phyloP scores from a whole-genome alignment of 257 asterid genomes.

The Solanum lignicaule region DNA sequence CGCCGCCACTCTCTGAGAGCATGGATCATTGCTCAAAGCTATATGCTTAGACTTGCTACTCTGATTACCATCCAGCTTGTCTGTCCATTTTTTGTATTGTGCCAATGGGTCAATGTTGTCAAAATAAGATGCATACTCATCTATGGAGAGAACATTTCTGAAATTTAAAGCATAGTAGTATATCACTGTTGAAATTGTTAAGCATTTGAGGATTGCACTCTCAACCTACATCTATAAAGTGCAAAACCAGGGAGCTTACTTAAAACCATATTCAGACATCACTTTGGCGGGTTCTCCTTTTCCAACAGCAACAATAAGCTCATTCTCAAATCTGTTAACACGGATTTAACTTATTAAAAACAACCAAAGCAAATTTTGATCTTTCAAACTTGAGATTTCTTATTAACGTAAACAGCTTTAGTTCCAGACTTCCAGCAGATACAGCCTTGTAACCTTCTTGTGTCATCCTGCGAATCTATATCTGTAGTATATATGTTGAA shows the following conservation, averaged over 20 bases:
- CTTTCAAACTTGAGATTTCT: constrained; percentile 1
- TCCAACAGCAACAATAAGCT: constrained; percentile 64
- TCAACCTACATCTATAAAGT: background rate
- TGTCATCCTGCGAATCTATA: background rate
- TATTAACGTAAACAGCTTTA: background rate
- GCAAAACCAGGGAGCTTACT: constrained; percentile 32
- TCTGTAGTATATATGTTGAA: background rate
- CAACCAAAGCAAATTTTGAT: background rate
- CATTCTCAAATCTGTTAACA: constrained; percentile 55
- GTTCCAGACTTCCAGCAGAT: background rate
- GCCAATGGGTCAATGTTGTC: constrained; percentile 79
- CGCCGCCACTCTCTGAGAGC: constrained; percentile 65
- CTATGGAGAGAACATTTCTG: constrained; percentile 75
- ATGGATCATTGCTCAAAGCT: constrained; percentile 27
- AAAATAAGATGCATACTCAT: constrained; percentile 72
- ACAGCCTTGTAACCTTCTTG: background rate
- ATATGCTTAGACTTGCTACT: constrained; percentile 15
- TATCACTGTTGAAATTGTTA: background rate
- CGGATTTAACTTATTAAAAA: background rate
- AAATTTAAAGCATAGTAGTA: constrained; percentile 7
- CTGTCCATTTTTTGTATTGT: constrained; percentile 52
- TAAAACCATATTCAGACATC: constrained; percentile 87
- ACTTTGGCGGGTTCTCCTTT: constrained; percentile 85
- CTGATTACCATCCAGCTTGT: constrained; percentile 8
- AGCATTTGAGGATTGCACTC: background rate